phyloP scores from a whole-genome alignment of 176 grass and related monocot species.

The Oryza coarctata region DNA sequence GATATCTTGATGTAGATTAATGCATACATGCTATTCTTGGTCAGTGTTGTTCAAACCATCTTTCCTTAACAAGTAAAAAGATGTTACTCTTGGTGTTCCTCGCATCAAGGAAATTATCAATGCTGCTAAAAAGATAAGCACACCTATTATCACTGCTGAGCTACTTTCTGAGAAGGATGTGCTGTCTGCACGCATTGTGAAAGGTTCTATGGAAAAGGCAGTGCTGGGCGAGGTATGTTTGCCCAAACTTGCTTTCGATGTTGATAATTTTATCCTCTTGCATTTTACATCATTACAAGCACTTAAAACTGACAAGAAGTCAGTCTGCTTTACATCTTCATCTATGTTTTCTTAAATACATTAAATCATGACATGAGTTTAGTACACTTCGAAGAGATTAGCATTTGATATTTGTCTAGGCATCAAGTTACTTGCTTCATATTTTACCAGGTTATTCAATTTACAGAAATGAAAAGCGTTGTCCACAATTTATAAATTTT shows the following conservation, averaged over 20 bases:
- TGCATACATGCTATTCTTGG: not conserved
- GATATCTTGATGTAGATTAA: constrained; percentile 5
- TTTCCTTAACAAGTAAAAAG: constrained; percentile 59
- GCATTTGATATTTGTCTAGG: not conserved
- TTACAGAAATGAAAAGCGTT: not conserved
- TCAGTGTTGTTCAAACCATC: constrained; percentile 7
- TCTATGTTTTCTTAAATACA: not conserved
- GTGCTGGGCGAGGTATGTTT: constrained; percentile 65
- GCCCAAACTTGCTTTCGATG: not conserved
- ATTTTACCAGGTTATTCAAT: not conserved
- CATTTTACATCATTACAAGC: not conserved
- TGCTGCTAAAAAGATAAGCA: constrained; percentile 92
- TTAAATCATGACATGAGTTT: not conserved
- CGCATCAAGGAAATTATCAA: constrained; percentile 99
- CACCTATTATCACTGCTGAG: constrained; percentile 67
- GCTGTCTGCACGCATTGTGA: constrained; percentile 61
- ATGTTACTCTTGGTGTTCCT: constrained; percentile 95
- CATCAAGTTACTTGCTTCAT: constrained; percentile 7
- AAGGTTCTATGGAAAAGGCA: constrained; percentile 77
- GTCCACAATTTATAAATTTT: constrained; percentile 13
- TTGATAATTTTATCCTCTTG: not conserved
- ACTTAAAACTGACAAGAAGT: not conserved
- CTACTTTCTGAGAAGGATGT: constrained; percentile 55
- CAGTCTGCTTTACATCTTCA: not conserved
- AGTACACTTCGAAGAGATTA: not conserved